Percentiles rank a stretch among this genome's conserved stretches.
These are phyloP conservation scores for Sporothrix globosa DNA, from an alignment of 2,329 filamentous ascomycete species.

Conservation along the genomic window DNA sequence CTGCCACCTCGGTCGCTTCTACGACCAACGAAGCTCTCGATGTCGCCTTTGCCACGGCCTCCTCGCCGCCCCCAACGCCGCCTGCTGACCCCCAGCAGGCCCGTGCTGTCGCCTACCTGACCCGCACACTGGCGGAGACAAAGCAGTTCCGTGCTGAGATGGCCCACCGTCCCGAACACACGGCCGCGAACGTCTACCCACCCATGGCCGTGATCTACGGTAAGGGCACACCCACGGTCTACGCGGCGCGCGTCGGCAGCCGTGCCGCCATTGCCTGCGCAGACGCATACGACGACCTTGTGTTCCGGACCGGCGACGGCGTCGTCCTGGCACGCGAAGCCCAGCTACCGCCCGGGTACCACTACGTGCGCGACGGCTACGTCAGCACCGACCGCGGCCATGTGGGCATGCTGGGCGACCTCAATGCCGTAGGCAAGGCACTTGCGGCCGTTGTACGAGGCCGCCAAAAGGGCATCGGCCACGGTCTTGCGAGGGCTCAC, in stretches of 20 bases:
- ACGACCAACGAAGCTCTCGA: neutral
- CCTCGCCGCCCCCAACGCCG: constrained; percentile 34
- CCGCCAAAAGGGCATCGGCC: constrained; percentile 71
- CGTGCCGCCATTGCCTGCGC: constrained; percentile 73
- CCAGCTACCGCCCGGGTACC: constrained; percentile 81
- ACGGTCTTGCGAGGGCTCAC: constrained; percentile 46
- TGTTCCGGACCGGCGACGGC: constrained; percentile 85
- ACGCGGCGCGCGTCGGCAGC: constrained; percentile 73
- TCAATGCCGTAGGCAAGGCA: constrained; percentile 77
- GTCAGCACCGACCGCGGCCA: constrained; percentile 84
- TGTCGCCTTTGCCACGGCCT: neutral
- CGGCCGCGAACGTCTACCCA: constrained; percentile 73
- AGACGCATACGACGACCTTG: constrained; percentile 82
- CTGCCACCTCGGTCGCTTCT: neutral
- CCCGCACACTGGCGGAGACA: constrained; percentile 70
- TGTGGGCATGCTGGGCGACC: constrained; percentile 81
- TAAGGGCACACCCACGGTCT: constrained; percentile 83
- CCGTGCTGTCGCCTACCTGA: constrained; percentile 65
- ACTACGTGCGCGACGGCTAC: constrained; percentile 70
- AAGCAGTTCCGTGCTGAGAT: constrained; percentile 78
- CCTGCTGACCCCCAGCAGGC: constrained; percentile 56
- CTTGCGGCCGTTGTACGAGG: constrained; percentile 69
- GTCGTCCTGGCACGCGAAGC: constrained; percentile 84
- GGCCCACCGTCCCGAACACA: constrained; percentile 61
- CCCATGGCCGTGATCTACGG: constrained; percentile 83